Percentiles rank a stretch among this genome's conserved stretches.
Conservation (phyloP, 2,329 filamentous ascomycete genomes). For the Aspergillus melleus region DNA sequence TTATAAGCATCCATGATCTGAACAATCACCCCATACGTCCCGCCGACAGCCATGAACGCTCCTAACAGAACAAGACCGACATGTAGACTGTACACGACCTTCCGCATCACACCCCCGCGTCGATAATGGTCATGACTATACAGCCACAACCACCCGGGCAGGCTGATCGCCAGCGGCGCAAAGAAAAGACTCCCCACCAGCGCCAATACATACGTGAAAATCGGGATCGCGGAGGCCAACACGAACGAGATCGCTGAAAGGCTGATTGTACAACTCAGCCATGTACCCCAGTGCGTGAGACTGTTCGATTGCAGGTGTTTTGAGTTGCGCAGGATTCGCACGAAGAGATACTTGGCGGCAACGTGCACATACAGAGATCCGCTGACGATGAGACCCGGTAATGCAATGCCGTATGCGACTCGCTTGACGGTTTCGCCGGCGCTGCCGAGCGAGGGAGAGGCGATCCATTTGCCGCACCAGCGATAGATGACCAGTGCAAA, state of each 20-base stretch:
- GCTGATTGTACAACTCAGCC: constrained; percentile 48
- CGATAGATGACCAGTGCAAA: constrained; percentile 63
- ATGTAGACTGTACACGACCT: constrained; percentile 43
- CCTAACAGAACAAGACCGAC: constrained; percentile 46
- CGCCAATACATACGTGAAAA: constrained; percentile 55
- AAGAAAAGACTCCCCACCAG: constrained; percentile 53
- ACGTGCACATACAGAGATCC: constrained; percentile 47
- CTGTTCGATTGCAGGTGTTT: constrained; percentile 55
- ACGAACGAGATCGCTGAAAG: constrained; percentile 50
- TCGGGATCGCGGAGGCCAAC: constrained; percentile 55
- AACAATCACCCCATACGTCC: constrained; percentile 14
- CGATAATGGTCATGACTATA: constrained; percentile 49
- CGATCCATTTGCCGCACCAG: constrained; percentile 64
- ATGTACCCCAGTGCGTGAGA: constrained; percentile 52
- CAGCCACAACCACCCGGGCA: constrained; percentile 55
- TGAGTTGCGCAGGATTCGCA: constrained; percentile 54
- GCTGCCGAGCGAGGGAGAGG: constrained; percentile 61
- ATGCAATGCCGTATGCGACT: constrained; percentile 60
- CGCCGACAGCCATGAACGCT: constrained; percentile 48
- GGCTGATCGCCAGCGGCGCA: constrained; percentile 50
- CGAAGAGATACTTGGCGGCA: constrained; percentile 58
- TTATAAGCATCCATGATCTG: constrained; percentile 19
- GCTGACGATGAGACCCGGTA: constrained; percentile 56
- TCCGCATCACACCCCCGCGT: constrained; percentile 36
- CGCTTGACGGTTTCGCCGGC: constrained; percentile 62